phyloP scores from a whole-genome alignment of 345 rosid species.

The Reutealis trisperma region DNA sequence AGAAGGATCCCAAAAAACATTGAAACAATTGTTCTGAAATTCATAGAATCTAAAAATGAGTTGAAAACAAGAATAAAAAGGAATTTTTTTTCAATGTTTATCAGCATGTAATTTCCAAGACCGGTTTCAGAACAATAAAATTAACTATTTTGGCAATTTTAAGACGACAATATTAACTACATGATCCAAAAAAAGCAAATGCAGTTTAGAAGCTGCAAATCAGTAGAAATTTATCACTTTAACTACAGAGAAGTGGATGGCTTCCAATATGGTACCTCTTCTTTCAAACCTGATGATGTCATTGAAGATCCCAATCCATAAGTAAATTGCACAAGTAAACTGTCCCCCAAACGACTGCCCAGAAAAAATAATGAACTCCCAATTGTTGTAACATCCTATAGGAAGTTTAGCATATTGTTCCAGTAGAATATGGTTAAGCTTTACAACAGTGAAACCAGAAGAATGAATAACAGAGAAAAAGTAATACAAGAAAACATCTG shows the following conservation, averaged over 20 bases:
- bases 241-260: conserved; percentile 5
- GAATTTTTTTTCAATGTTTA: neutral
- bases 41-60: neutral
- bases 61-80: neutral
- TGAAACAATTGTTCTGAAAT: neutral
- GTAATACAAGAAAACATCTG: conserved; percentile 6
- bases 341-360: conserved; percentile 95
- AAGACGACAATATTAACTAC: neutral
- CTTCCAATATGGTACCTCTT: conserved; percentile 61
- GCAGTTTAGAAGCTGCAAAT: conserved; percentile 1
- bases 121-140: neutral
- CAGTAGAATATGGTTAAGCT: conserved; percentile 15
- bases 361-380: conserved; percentile 85
- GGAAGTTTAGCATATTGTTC: conserved; percentile 26
- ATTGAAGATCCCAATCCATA: conserved; percentile 64
- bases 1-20: conserved; percentile 2
- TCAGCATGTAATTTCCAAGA: neutral
- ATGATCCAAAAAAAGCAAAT: neutral
- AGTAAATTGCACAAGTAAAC: conserved; percentile 89
- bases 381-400: conserved; percentile 78
- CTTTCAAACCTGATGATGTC: conserved; percentile 63
- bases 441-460: conserved; percentile 8
- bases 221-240: neutral
- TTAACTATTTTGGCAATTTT: neutral
- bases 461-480: conserved; percentile 17